Conservation (phyloP, 805 yeast species). For the Schizosaccharomyces lindneri region DNA sequence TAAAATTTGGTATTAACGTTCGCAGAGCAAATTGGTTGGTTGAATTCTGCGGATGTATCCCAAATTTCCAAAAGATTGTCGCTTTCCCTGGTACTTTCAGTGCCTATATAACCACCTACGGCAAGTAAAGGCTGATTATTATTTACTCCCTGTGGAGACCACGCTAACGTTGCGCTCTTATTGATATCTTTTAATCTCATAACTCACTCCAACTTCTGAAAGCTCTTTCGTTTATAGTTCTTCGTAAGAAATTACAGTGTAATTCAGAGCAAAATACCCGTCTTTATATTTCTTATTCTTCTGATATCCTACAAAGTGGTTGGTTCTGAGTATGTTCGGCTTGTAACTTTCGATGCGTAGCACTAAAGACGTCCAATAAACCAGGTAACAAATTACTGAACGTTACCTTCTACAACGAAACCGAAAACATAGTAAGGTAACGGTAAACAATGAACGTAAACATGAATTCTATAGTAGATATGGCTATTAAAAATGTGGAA, state of each 20-base stretch:
- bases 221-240: neutral
- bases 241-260: neutral
- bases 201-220: neutral
- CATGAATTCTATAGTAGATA: no score
- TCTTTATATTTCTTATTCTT: neutral
- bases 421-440: no score
- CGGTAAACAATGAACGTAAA: no score
- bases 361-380: no score
- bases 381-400: no score
- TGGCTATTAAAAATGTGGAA: no score
- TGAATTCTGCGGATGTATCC: constrained; percentile 21
- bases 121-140: constrained; percentile 40
- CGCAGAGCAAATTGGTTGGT: neutral
- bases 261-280: neutral
- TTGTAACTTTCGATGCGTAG: no score
- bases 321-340: neutral
- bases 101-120: constrained; percentile 89
- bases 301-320: neutral
- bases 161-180: constrained; percentile 83
- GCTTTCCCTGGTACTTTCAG: constrained; percentile 71
- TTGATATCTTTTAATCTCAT: constrained; percentile 39
- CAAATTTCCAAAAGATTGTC: constrained; percentile 57
- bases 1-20: constrained; percentile 24
- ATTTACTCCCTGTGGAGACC: constrained; percentile 43
- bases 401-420: no score